Evolutionary conservation across 257 asterid genomes (phyloP).

Genomic region (Perilla frutescens): DNA sequence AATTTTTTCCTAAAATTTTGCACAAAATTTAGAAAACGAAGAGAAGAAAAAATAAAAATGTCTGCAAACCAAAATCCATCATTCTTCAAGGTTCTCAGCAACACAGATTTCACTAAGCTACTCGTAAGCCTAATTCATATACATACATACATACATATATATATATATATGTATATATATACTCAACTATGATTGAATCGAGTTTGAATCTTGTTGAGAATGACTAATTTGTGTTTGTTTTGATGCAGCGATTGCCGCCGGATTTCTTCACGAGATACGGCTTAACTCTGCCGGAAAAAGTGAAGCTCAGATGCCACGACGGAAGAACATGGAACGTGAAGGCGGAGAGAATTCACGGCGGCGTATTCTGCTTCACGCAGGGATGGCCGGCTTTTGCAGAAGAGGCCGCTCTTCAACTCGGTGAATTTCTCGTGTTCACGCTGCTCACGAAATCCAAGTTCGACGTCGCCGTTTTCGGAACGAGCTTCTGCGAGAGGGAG

Average conservation of each 20-base stretch:
- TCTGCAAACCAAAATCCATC: neutral
- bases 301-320: neutral
- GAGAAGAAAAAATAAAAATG: no score
- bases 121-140: no score
- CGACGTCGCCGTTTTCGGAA: neutral
- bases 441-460: neutral
- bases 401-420: neutral
- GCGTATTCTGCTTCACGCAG: neutral
- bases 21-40: no score
- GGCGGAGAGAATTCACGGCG: neutral
- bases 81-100: neutral
- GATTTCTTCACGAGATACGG: neutral
- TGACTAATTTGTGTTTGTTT: no score
- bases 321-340: neutral
- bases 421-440: neutral
- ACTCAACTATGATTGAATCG: no score
- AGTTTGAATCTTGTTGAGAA: no score
- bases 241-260: conserved; percentile 28
- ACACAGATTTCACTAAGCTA: neutral
- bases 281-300: neutral
- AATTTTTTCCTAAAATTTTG: no score
- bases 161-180: no score
- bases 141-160: no score
- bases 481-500: neutral
- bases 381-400: neutral